Conservation (phyloP, 164 flowering plant species). For the Houttuynia cordata region DNA sequence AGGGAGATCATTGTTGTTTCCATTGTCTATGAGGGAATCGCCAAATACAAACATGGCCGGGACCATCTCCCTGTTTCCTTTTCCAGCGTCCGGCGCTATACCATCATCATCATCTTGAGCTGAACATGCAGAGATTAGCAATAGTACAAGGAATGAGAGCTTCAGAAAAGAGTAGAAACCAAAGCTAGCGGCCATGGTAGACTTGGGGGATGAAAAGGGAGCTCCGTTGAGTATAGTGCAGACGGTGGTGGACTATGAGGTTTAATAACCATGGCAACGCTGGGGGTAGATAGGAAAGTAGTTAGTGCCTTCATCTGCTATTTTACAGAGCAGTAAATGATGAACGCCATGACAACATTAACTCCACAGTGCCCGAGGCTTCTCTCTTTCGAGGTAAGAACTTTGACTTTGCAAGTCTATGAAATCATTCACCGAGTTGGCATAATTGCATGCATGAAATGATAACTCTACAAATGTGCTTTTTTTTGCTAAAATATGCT, state of each 20-base stretch:
- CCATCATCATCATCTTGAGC: slow-evolving; percentile 2
- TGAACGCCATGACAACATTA: too few species aligned
- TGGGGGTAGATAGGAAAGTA: slow-evolving; percentile 20
- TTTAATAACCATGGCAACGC: slow-evolving; percentile 6
- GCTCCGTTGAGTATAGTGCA: not conserved
- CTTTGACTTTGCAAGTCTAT: too few species aligned
- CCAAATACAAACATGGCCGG: slow-evolving; percentile 76
- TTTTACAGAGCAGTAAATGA: not conserved
- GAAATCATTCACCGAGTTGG: too few species aligned
- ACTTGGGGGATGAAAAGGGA: slow-evolving; percentile 1
- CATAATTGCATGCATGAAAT: too few species aligned
- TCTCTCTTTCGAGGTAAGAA: too few species aligned
- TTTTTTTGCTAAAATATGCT: too few species aligned
- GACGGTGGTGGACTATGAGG: not conserved
- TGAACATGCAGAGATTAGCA: not conserved
- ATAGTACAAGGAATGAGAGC: not conserved
- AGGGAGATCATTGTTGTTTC: slow-evolving; percentile 62
- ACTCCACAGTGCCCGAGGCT: too few species aligned
- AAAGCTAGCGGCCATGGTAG: slow-evolving; percentile 6
- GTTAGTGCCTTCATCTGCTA: slow-evolving; percentile 26
- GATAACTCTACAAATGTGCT: too few species aligned
- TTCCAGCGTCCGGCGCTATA: not conserved
- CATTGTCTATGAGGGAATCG: slow-evolving; percentile 73
- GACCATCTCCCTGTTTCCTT: slow-evolving; percentile 27
- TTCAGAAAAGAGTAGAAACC: not conserved